Evolutionary conservation across 192 early-diverging fungal genomes (phyloP), one percentile per base, ranked within the genome.

Genomic region (Helicostylum pulchrum): DNA sequence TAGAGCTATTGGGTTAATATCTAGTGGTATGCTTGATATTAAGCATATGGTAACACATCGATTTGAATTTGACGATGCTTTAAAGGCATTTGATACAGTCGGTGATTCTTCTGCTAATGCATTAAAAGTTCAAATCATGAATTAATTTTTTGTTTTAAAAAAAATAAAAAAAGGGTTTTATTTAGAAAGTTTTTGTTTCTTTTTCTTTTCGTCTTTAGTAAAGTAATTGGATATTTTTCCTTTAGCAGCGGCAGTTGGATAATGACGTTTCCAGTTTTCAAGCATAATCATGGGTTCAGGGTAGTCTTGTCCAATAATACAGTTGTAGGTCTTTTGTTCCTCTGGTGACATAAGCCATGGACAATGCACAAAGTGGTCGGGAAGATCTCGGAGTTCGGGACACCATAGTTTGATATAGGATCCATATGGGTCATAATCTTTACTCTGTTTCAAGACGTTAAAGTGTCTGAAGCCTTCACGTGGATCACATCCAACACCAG

Each of bases 401-500:
- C 61, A 63, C 77, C 77, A 78, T 10, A 47, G 46, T 32, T 31
- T 43, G 15, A 78, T 67, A 53, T 65, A 78, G 2, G 54, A 49
- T 17, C 71, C 75, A 31, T 75, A 14, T 1, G 70, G 70, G 61
- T 78, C 77, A 62, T 78, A 78, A 19, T 78, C 75, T 30, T 68
- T 68, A 2, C 60, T 71, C 57, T 78, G 77, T 51, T 78, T 78
- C 4, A 78, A 62, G 14, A 78, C 55, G 31, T 78, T 78, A 55
- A 78, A 78, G 34, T 66, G 51, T 1, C 77, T 49, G 9, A 64
- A 53, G 1, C 31, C 48, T 14, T 66, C 70, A 19, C 76, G 20
- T 2, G 77, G 75, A 53, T 78, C 77, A 26, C 65, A 68, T 3
- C 77, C 77, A 14, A 79, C 54, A n/a, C 77, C 77, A 31, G 77